phyloP scores from a whole-genome alignment of 2,329 filamentous ascomycete genomes.

The Aspergillus transmontanensis region DNA sequence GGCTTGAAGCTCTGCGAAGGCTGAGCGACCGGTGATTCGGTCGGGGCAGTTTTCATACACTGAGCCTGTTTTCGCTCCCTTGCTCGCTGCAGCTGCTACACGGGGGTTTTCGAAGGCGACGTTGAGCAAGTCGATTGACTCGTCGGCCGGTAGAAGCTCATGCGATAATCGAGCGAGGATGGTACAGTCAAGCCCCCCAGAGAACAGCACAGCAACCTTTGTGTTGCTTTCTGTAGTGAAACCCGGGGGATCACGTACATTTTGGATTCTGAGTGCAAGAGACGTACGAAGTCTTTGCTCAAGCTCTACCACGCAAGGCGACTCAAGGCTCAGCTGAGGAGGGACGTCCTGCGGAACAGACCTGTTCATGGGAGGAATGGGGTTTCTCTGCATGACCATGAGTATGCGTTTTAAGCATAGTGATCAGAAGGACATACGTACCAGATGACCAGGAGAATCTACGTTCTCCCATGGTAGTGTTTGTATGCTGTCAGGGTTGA shows the following conservation, averaged over 20 bases:
- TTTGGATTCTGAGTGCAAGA: constrained; percentile 64
- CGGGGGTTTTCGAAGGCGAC: constrained; percentile 96
- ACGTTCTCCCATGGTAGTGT: constrained; percentile 32
- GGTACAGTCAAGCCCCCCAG: constrained; percentile 91
- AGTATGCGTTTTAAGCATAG: not conserved
- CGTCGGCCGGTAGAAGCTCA: constrained; percentile 68
- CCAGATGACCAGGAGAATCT: constrained; percentile 24
- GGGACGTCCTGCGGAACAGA: constrained; percentile 32
- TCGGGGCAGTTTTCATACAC: constrained; percentile 85
- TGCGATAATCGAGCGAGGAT: constrained; percentile 79
- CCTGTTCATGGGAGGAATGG: constrained; percentile 51
- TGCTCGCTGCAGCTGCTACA: constrained; percentile 57
- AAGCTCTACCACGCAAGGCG: constrained; percentile 57
- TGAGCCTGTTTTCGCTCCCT: constrained; percentile 27
- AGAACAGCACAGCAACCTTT: constrained; percentile 80
- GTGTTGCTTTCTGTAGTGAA: constrained; percentile 28
- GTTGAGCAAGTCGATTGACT: constrained; percentile 85
- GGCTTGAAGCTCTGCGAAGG: constrained; percentile 71
- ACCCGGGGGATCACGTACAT: constrained; percentile 63
- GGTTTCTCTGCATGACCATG: constrained; percentile 35
- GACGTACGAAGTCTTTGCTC: constrained; percentile 61
- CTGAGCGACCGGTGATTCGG: constrained; percentile 79
- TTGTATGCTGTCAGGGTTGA: constrained; percentile 25
- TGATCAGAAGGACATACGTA: constrained; percentile 16
- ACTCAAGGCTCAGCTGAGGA: constrained; percentile 40